A percentile compares a stretch with the other conserved stretches of the same genome.
These are phyloP conservation scores for Aspergillus ustus DNA, from an alignment of 2,329 filamentous ascomycete species.

Conservation along the genomic window DNA sequence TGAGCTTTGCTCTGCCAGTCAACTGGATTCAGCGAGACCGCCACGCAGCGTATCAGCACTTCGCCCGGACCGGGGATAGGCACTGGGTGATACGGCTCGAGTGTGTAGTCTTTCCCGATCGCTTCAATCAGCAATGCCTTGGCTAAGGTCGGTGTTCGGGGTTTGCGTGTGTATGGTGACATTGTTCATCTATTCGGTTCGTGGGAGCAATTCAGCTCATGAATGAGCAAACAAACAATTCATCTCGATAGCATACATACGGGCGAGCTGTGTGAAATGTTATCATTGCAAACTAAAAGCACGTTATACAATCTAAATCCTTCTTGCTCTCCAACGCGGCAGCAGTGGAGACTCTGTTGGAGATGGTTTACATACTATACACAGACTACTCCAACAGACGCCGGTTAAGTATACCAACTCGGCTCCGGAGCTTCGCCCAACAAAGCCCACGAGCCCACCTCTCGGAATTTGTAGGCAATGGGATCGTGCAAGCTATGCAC, in stretches of 20 bases:
- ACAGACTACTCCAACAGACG: not conserved
- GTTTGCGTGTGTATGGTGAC: not conserved
- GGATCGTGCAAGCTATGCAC: conserved; percentile 71
- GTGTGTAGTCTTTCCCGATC: not conserved
- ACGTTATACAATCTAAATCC: not conserved
- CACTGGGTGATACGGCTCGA: not conserved
- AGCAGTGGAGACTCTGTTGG: not conserved
- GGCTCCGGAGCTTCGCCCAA: conserved; percentile 62
- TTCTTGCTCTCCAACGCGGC: not conserved
- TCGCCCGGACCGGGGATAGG: not conserved
- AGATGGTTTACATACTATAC: not conserved
- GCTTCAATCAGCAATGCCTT: not conserved
- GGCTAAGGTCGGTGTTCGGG: not conserved
- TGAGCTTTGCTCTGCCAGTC: not conserved
- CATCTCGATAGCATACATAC: not conserved
- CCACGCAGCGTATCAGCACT: not conserved
- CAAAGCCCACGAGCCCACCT: conserved; percentile 63
- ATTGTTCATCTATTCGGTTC: not conserved
- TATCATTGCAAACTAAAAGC: not conserved
- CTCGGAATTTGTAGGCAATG: conserved; percentile 68
- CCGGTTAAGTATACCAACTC: conserved; percentile 63
- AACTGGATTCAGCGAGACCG: not conserved
- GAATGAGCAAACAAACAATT: not conserved
- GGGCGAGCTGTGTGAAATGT: not conserved
- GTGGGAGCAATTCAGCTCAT: not conserved